phyloP scores from a whole-genome alignment of 768 basidiomycete genomes.

The Mycena capillaripes region DNA sequence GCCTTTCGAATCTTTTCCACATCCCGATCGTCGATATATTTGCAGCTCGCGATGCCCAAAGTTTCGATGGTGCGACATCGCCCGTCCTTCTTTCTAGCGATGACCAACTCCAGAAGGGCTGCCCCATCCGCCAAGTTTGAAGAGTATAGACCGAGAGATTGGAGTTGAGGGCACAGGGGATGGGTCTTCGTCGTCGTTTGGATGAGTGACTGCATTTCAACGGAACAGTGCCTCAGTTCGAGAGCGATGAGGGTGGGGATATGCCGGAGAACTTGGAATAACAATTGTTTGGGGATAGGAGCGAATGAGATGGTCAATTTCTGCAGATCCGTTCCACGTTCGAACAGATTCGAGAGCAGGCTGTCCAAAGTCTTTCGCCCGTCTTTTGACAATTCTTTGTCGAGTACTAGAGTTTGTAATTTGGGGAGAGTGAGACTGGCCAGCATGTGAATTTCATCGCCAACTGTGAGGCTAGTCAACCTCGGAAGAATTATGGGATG shows the following conservation, averaged over 20 bases:
- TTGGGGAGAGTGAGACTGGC: constrained; percentile 17
- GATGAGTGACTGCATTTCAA: neutral
- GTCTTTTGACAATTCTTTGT: neutral
- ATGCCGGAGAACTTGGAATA: neutral
- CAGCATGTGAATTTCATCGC: neutral
- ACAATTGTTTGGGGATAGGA: neutral
- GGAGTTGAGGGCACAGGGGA: constrained; percentile 3
- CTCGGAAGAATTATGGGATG: constrained; percentile 5
- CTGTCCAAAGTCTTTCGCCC: neutral
- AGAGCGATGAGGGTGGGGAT: constrained; percentile 7
- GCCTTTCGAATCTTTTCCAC: neutral
- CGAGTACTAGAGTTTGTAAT: constrained; percentile 10
- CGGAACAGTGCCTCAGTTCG: constrained; percentile 2
- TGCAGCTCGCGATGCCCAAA: constrained; percentile 4
- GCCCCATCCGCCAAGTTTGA: neutral
- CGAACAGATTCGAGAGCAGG: constrained; percentile 14
- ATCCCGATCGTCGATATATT: neutral
- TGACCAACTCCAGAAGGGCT: neutral
- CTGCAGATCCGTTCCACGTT: constrained; percentile 14
- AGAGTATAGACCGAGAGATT: constrained; percentile 2
- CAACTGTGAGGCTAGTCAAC: constrained; percentile 5
- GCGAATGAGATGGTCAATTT: neutral
- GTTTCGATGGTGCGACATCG: neutral
- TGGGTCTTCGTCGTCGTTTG: neutral
- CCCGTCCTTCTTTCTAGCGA: neutral